Evolutionary conservation across 75 land plant species (phyloP), one percentile per base, ranked within the genome.

Genomic region (Chamaecyparis obtusa): DNA sequence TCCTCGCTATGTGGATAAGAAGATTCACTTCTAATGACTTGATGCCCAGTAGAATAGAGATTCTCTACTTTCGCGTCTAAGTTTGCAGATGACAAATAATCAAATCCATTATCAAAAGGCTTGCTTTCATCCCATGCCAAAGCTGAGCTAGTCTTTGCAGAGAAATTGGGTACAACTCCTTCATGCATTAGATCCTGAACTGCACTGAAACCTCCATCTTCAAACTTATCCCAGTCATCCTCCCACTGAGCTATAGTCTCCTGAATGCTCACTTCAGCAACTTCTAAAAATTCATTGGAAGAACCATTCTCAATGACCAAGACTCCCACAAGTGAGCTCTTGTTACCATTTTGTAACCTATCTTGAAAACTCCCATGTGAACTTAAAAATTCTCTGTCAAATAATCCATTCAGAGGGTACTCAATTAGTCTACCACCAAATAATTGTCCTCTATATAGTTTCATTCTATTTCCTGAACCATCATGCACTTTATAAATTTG

Each of bases 211-310:
- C 97, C 98, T 96, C n/a, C n/a, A n/a, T n/a, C n/a, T n/a, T n/a
- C n/a, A n/a, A n/a, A n/a, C n/a, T n/a, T n/a, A n/a, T n/a, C n/a
- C n/a, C n/a, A n/a, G n/a, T n/a, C n/a, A n/a, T n/a, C n/a, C n/a
- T n/a, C n/a, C n/a, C n/a, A n/a, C n/a, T n/a, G n/a, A n/a, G n/a
- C n/a, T n/a, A n/a, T n/a, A n/a, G n/a, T n/a, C n/a, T 95, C 97
- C 48, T 93, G 93, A 79, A 92, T 93, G 14, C 92, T 88, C 27
- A 89, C 88, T 89, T 92, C 95, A 82, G 95, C 92, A 89, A 95
- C 94, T 91, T 92, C 96, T 35, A 91, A 79, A 39, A 85, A 87
- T 27, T 86, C 90, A 76, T 86, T 90, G 24, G 92, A 88, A 74
- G 91, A 80, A 39, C 51, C 87, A 83, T 37, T 27, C 55, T 69